Percentiles rank a stretch among this genome's conserved stretches.
phyloP scores from a whole-genome alignment of 2,329 filamentous ascomycete species.

The Cladobotryum mycophilum region DNA sequence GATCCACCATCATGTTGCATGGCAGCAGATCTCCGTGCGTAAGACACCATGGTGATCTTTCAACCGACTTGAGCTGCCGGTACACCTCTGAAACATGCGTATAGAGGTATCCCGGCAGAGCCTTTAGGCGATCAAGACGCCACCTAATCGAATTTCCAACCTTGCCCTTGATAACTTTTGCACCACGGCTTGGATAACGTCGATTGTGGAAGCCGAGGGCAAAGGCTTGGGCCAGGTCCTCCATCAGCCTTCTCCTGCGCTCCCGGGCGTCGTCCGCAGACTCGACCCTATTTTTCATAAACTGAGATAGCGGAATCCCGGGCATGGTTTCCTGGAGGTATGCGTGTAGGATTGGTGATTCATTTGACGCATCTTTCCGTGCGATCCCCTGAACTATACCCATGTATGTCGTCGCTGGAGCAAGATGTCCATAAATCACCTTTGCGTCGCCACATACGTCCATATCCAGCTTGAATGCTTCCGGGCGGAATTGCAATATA shows the following conservation, averaged over 20 bases:
- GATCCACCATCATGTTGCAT: slow-evolving; percentile 49
- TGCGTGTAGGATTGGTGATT: slow-evolving; percentile 21
- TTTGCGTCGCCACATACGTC: slow-evolving; percentile 30
- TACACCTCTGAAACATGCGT: slow-evolving; percentile 22
- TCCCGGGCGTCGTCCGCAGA: slow-evolving; percentile 8
- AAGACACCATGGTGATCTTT: slow-evolving; percentile 46
- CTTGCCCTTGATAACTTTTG: slow-evolving; percentile 15
- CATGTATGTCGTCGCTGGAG: slow-evolving; percentile 35
- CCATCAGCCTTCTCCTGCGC: slow-evolving; percentile 29
- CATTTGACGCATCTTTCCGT: neutral
- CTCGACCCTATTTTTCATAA: neutral
- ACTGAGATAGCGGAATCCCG: slow-evolving; percentile 33
- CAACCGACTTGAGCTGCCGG: slow-evolving; percentile 24
- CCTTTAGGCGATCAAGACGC: slow-evolving; percentile 32
- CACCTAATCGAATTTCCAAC: slow-evolving; percentile 36
- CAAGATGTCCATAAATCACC: slow-evolving; percentile 34
- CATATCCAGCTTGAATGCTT: slow-evolving; percentile 35
- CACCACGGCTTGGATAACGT: neutral
- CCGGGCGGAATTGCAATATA: slow-evolving; percentile 45
- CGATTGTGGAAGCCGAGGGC: slow-evolving; percentile 29
- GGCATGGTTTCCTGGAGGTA: slow-evolving; percentile 38
- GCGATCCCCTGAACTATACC: slow-evolving; percentile 23
- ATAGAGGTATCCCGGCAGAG: slow-evolving; percentile 25
- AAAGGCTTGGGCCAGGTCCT: slow-evolving; percentile 37
- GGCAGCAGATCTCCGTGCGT: slow-evolving; percentile 56